Evolutionary conservation across 2,329 filamentous ascomycete genomes (phyloP).

Genomic region (Fonsecaea nubica): DNA sequence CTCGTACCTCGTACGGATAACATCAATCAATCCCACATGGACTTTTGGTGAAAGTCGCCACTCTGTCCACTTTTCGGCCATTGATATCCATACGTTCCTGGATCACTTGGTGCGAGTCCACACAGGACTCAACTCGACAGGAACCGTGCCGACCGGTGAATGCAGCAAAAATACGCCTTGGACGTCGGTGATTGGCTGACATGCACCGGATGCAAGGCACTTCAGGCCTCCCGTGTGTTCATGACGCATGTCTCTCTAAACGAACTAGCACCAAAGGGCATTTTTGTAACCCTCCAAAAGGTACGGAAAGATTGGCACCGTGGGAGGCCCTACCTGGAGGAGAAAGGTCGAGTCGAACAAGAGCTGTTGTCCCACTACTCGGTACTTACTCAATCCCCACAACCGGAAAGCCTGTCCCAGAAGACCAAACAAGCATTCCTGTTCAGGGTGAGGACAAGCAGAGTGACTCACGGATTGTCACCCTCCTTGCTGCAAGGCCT

Average conservation of each 20-base stretch:
- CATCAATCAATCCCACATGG: not conserved
- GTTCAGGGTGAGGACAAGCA: not conserved
- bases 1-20: too few relatives aligned
- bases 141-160: not conserved
- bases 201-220: conserved; percentile 1
- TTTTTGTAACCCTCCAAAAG: not conserved
- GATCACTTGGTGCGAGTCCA: not conserved
- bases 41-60: conserved; percentile 7
- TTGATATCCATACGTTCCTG: conserved; percentile 3
- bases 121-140: not conserved
- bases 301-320: too few relatives aligned
- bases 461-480: conserved; percentile 12
- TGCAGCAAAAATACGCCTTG: not conserved
- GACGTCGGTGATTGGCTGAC: not conserved
- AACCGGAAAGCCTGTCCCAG: not conserved
- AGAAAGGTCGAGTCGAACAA: not conserved
- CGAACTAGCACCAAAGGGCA: not conserved
- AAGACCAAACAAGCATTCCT: not conserved
- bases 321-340: not conserved
- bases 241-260: not conserved
- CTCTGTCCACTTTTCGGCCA: not conserved
- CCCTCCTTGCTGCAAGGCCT: conserved; percentile 3
- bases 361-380: not conserved
- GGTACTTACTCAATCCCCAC: not conserved
- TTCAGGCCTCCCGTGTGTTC: conserved; percentile 4